Percentiles rank a stretch among this genome's conserved stretches.
Conservation (phyloP, 352 stramenopile genomes). For the Pythium brachiatum region DNA sequence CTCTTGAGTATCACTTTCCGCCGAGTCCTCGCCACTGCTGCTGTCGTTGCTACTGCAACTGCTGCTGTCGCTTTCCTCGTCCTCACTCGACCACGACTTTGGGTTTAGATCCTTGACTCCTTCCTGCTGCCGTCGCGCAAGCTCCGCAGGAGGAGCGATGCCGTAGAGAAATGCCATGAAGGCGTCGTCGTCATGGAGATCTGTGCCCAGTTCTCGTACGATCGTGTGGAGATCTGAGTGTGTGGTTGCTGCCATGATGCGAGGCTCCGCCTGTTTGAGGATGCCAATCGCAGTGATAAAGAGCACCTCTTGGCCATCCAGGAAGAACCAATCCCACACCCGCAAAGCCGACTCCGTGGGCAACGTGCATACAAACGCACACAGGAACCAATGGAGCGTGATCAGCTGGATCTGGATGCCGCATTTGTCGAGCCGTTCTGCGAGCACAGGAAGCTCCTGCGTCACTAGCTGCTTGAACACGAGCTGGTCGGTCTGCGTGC, state of each 20-base stretch:
- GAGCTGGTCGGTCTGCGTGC: constrained; percentile 67
- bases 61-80: constrained; percentile 16
- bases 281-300: constrained; percentile 48
- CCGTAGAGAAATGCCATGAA: constrained; percentile 38
- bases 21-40: neutral
- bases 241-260: constrained; percentile 31
- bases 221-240: constrained; percentile 43
- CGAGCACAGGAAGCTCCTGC: constrained; percentile 43
- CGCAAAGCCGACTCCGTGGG: constrained; percentile 64
- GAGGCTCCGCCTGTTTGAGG: constrained; percentile 34
- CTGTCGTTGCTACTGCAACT: neutral
- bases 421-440: constrained; percentile 26
- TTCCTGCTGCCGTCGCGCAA: neutral
- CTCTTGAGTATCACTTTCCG: constrained; percentile 5
- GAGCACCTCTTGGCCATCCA: constrained; percentile 58
- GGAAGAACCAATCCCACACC: constrained; percentile 77
- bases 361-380: constrained; percentile 79
- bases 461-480: constrained; percentile 65
- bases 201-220: constrained; percentile 40
- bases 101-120: constrained; percentile 1
- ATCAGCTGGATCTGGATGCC: constrained; percentile 66
- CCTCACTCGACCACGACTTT: constrained; percentile 9
- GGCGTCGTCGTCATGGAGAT: constrained; percentile 50
- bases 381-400: constrained; percentile 87
- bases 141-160: constrained; percentile 15